Base-by-base conservation (phyloP, 495 filamentous ascomycete genomes). In the Lasiosphaeria miniovina region DNA sequence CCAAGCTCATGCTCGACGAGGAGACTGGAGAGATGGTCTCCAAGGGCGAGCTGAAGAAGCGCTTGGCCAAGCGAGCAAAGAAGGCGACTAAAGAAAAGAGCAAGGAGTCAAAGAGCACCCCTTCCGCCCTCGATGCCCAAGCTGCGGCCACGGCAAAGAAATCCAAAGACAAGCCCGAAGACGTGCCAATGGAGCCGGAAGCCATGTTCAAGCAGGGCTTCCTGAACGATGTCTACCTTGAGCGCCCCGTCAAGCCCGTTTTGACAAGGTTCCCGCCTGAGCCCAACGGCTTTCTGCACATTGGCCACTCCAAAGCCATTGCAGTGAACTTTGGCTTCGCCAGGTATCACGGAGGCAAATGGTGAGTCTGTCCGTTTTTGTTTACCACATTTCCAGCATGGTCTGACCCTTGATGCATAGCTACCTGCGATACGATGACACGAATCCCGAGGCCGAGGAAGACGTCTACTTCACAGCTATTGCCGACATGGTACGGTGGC, bases 281-380 rank as follows among this genome's bases (percentile, higher is more conserved):
- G 74, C 92, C 92, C 40, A 88, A 89, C 64, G 86, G 86, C 57
- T 89, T 80, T 71, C 83, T 96, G 12, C 93, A 96, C 67, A 90
- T 96, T 38, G 68, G 68, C 5, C 94, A 98, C 71, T 86, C 86
- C 63, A 98, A 98, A 77, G 94, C 94, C n/a, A 97, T 98, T 73
- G 86, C 90, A 0, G 83, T 98, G 66, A 98, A 98, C 75, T 98
- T 98, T 71, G 95, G 94, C 0, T 97, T 96, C 74, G 94, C 94
- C 10, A 85, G 83, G 64, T 86, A 88, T 67, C 88, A 96, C 71
- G 87, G 88, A 11, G 95, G 95, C 55, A 77, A 88, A 57, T 79
- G 79, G 68, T 75, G 77, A 65, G 63, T 77, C 54, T 58, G 17
- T 11, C n/a, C 12, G 0, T 15, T 17, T 10, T 24, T 10, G 9